A percentile compares a stretch with the other conserved stretches of the same genome.
Evolutionary conservation across 2,329 filamentous ascomycete species (phyloP).

Genomic region (Beauveria bassiana): DNA sequence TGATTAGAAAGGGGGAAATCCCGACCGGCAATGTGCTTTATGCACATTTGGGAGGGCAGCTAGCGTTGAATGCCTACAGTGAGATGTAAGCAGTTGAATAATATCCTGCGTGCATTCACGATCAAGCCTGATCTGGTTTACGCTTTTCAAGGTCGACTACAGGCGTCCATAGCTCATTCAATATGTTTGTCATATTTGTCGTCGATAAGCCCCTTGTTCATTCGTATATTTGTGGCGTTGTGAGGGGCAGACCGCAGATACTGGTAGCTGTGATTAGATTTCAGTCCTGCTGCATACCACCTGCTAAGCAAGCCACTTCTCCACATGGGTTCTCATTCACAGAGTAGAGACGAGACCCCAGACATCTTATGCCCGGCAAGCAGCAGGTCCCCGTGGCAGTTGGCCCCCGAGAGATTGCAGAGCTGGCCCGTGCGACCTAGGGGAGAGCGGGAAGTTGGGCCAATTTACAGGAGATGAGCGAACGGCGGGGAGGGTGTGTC

Average conservation of each 20-base stretch:
- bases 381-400: neutral
- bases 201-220: neutral
- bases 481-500: neutral
- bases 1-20: slow-evolving; percentile 57
- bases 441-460: slow-evolving; percentile 1
- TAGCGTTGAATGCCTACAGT: slow-evolving; percentile 62
- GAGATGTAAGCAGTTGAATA: neutral
- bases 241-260: neutral
- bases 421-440: slow-evolving; percentile 2
- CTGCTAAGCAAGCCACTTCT: neutral
- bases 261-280: neutral
- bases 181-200: neutral
- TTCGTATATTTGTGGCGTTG: neutral
- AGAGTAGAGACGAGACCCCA: neutral
- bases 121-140: neutral
- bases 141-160: too few relatives aligned
- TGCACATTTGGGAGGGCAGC: slow-evolving; percentile 62
- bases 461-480: slow-evolving; percentile 10
- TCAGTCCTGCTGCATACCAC: neutral
- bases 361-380: too few relatives aligned
- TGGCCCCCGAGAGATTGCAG: neutral
- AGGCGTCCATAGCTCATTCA: too few relatives aligned
- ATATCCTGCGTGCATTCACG: neutral
- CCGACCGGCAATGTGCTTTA: slow-evolving; percentile 59
- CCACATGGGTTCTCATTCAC: neutral